phyloP scores from a whole-genome alignment of 345 rosid genomes.

The Lumnitzera racemosa region DNA sequence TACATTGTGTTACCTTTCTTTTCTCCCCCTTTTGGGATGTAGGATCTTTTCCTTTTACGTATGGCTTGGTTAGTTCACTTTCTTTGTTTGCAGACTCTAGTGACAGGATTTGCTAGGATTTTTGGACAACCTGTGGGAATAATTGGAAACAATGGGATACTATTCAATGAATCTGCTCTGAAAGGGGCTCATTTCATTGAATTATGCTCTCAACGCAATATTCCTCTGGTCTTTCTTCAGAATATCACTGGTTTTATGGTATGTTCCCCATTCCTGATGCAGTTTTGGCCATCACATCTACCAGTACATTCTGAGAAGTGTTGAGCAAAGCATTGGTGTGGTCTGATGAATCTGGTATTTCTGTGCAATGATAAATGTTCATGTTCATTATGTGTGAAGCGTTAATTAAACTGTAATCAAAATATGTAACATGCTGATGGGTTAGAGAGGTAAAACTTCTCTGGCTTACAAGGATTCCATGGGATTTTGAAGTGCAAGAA shows the following conservation, averaged over 20 bases:
- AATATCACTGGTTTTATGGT: conserved; percentile 98
- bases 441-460: too few relatives aligned
- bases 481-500: too few relatives aligned
- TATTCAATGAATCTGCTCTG: conserved; percentile 88
- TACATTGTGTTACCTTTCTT: conserved; percentile 19
- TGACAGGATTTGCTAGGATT: conserved; percentile 81
- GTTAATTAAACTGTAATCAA: too few relatives aligned
- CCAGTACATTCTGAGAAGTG: background rate
- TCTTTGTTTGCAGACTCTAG: conserved; percentile 59
- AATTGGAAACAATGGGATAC: conserved; percentile 86
- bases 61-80: conserved; percentile 5
- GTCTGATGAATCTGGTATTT: too few relatives aligned
- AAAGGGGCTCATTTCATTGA: conserved; percentile 97
- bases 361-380: too few relatives aligned
- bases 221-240: conserved; percentile 87
- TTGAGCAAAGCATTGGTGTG: too few relatives aligned
- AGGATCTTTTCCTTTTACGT: background rate
- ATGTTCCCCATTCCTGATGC: conserved; percentile 10
- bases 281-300: background rate
- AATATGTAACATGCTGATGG: too few relatives aligned
- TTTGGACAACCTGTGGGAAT: conserved; percentile 87
- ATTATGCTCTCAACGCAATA: conserved; percentile 76
- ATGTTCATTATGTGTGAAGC: too few relatives aligned
- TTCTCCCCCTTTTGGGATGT: background rate
- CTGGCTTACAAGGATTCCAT: too few relatives aligned